A percentile compares a stretch with the other conserved stretches of the same genome.
Evolutionary conservation across 2,329 filamentous ascomycete species (phyloP).

Genomic region (Ophiostoma sp.): DNA sequence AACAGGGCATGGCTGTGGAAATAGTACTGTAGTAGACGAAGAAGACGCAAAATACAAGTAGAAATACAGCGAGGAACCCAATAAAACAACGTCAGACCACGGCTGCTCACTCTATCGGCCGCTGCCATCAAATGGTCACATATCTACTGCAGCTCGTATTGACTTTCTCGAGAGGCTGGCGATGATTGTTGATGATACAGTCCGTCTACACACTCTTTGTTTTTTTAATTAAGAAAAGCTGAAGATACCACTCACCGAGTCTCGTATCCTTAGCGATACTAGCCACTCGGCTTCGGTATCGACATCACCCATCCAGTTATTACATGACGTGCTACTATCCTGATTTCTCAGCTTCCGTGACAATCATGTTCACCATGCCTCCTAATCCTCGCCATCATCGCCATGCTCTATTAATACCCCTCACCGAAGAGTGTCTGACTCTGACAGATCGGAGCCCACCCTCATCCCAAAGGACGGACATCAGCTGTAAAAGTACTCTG

Average conservation of each 20-base stretch:
- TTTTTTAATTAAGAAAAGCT: background rate
- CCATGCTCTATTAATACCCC: background rate
- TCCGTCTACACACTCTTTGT: background rate
- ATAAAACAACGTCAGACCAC: constrained; percentile 3
- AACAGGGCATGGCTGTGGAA: background rate
- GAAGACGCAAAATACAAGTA: background rate
- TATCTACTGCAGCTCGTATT: constrained; percentile 12
- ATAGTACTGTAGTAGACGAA: background rate
- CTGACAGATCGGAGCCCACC: constrained; percentile 5
- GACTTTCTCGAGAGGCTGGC: background rate
- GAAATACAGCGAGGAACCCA: background rate
- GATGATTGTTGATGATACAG: background rate
- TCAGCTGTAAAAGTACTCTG: background rate
- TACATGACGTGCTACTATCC: background rate
- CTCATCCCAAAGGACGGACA: background rate
- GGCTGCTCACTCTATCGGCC: background rate
- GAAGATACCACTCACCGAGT: background rate
- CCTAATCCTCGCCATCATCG: background rate
- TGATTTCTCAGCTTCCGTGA: background rate
- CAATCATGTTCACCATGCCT: background rate
- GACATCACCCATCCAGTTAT: background rate
- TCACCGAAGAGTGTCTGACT: background rate
- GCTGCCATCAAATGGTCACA: background rate
- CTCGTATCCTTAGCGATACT: background rate
- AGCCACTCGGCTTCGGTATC: background rate